Evolutionary conservation across 306 rosid genomes (phyloP), one percentile per base, ranked within the genome.

Genomic region (Erythrophleum fordii): DNA sequence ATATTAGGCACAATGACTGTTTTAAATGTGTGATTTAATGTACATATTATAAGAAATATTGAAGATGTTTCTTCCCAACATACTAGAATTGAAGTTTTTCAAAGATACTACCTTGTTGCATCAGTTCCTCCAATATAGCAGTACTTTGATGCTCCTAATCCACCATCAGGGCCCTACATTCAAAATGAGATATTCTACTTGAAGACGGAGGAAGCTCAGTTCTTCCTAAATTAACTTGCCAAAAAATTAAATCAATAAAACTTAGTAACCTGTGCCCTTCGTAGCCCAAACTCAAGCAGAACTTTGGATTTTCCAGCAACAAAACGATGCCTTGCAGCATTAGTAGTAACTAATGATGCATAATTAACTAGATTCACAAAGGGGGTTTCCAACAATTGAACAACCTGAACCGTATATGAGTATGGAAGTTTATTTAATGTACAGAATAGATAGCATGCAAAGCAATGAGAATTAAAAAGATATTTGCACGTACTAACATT

Each of bases 141-240:
- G 83, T 94, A 94, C 83, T 90, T 94, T 70, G 98, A 94, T 53
- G 98, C 98, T 31, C 92, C 76, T 65, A 94, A 73, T 85, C 97
- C 98, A 73, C 98, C 98, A 83, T 94, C 98, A 83, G 98, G 98
- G 69, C 98, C 98, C 98, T 92, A 81, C 22, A 86, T 58, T 82
- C 6, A 44, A 83, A 83, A 77, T 29, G 29, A 81, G 53, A 75
- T 85, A 20, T 28, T 80, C 76, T 75, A 22, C 29, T 78, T 73
- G 39, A 79, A 64, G 62, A 61, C 7, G 25, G 35, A 81, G 35
- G 6, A 72, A 72, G 20, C 25, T 37, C 22, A 9, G 12, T 35
- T 51, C 20, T 61, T 70, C 59, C 37, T 35, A 46, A 56, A 37
- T 59, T 31, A 22, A 45, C 45, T 71, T 49, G 64, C 48, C 14